Evolutionary conservation across 2,329 filamentous ascomycete species (phyloP), one percentile per base, ranked within the genome.

Genomic region (Fusarium tanahbumbuense): DNA sequence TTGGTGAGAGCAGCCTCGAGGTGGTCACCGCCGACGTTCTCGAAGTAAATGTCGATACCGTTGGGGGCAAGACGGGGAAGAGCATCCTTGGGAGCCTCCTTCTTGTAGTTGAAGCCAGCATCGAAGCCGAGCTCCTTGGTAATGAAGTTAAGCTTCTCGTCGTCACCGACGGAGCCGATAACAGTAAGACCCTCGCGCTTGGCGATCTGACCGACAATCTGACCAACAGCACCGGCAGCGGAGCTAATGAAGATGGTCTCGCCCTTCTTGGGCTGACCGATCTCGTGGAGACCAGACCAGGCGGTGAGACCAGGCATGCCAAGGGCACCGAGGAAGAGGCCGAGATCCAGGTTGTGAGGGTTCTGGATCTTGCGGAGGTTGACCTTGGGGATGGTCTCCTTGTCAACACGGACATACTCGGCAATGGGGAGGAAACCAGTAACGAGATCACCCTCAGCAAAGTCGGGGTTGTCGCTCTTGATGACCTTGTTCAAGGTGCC

Each of bases 71-170:
- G 85, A 61, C 92, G 86, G 70, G 84, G 80, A 59, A 97, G 84
- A 0, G 92, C 93, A 13, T 91, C 90, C 1, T 81, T 76, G 0
- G 92, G 86, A 72, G 86, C 87, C 82, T 96, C 92, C 72, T 88
- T 94, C 86, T 96, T 95, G 86, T 97, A 97, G 85, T 97, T 96
- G 83, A 95, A 96, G 11, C 90, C 93, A 18, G 71, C 81, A 58
- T 87, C 85, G 70, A 84, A 87, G 11, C 85, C 85, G 2, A 87
- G 81, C 75, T 86, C 82, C 58, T 83, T 80, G 45, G 71, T 76
- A 55, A 87, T 79, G 78, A 89, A 96, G 22, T 92, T 88, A 25
- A 94, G 84, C 84, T 97, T 97, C 76, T 92, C 90, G 75, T 94
- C 91, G 20, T 89, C 89, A 5, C 93, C 93, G 13, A 93, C 93